Evolutionary conservation across 768 basidiomycete genomes (phyloP).

Genomic region (Boletus rufocinnamomeus): DNA sequence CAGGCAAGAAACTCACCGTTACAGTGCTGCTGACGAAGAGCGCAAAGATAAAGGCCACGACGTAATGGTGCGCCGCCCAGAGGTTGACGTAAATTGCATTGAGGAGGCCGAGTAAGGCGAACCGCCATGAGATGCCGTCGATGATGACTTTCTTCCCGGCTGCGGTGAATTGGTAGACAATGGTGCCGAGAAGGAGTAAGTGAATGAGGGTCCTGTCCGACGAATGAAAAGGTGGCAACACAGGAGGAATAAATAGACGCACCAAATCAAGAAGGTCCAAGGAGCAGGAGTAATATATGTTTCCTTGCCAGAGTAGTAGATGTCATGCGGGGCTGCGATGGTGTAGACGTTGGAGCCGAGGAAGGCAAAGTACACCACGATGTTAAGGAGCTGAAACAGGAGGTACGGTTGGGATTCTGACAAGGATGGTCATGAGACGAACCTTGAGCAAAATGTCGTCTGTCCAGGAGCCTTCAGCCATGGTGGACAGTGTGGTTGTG

Average conservation of each 20-base stretch:
- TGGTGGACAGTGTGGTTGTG: slow-evolving; percentile 30
- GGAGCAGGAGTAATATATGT: slow-evolving; percentile 95
- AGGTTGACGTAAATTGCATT: slow-evolving; percentile 90
- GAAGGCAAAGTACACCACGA: slow-evolving; percentile 81
- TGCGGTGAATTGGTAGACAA: slow-evolving; percentile 88
- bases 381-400: slow-evolving; percentile 62
- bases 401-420: background rate
- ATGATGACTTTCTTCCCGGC: slow-evolving; percentile 75
- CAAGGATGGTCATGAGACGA: slow-evolving; percentile 1
- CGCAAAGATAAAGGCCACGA: slow-evolving; percentile 82
- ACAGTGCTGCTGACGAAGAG: slow-evolving; percentile 83
- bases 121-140: slow-evolving; percentile 89
- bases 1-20: slow-evolving; percentile 35
- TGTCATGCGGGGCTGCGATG: slow-evolving; percentile 69
- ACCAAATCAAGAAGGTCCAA: slow-evolving; percentile 93
- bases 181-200: slow-evolving; percentile 83
- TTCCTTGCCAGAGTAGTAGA: slow-evolving; percentile 74
- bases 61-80: slow-evolving; percentile 78
- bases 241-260: slow-evolving; percentile 17
- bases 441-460: slow-evolving; percentile 86
- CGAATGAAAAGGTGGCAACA: slow-evolving; percentile 14
- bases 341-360: slow-evolving; percentile 91
- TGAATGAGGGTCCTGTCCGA: slow-evolving; percentile 79
- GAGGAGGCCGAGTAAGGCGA: slow-evolving; percentile 83
- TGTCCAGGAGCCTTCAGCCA: slow-evolving; percentile 64